A percentile compares a stretch with the other conserved stretches of the same genome.
phyloP scores from a whole-genome alignment of 495 filamentous ascomycete species.

The Penicillium bovifimosum region DNA sequence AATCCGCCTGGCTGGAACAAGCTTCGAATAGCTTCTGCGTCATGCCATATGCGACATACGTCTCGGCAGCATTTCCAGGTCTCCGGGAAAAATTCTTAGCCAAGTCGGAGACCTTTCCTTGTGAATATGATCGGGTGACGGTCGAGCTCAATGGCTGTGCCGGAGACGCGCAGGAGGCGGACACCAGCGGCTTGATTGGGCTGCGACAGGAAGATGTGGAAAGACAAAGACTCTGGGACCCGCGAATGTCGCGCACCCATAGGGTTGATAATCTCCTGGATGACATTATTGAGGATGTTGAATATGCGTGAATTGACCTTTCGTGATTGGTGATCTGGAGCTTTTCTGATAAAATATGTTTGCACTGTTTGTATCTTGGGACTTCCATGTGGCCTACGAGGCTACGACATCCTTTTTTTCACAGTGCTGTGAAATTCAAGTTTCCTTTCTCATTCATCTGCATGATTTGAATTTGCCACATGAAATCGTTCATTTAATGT shows the following conservation, averaged over 20 bases:
- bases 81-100: conserved; percentile 29
- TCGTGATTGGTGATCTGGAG: conserved; percentile 11
- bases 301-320: background rate
- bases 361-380: conserved; percentile 28
- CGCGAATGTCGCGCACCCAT: conserved; percentile 14
- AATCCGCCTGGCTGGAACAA: conserved; percentile 70
- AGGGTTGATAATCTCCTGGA: conserved; percentile 18
- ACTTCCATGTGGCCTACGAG: too few relatives aligned
- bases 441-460: background rate
- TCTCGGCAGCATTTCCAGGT: conserved; percentile 48
- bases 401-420: background rate
- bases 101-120: conserved; percentile 25
- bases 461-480: background rate
- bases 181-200: background rate
- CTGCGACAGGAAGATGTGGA: conserved; percentile 8
- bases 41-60: conserved; percentile 69
- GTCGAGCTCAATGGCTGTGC: conserved; percentile 1
- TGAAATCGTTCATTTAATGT: background rate
- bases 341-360: conserved; percentile 24
- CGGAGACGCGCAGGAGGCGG: background rate
- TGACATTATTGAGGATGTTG: conserved; percentile 12
- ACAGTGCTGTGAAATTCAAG: background rate
- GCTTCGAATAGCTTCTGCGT: conserved; percentile 75
- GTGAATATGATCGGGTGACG: conserved; percentile 6
- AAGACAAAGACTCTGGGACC: conserved; percentile 7